phyloP scores from a whole-genome alignment of 352 stramenopile species.

The Sclerospora graminicola region DNA sequence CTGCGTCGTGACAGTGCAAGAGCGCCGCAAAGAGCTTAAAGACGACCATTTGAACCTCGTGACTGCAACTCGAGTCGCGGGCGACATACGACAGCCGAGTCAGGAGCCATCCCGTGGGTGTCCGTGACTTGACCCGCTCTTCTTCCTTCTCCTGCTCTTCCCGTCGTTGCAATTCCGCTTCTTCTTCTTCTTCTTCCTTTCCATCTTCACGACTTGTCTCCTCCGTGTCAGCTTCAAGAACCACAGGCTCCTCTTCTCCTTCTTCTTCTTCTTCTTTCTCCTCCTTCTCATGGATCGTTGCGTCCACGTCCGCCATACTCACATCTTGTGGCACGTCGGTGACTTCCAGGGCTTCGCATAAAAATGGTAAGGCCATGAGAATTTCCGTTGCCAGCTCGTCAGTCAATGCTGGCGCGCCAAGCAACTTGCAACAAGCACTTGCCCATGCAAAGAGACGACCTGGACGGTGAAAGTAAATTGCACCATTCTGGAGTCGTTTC shows the following conservation, averaged over 20 bases:
- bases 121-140: slow-evolving; percentile 39
- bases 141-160: slow-evolving; percentile 35
- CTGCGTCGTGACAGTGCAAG: slow-evolving; percentile 40
- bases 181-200: no score
- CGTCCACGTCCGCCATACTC: slow-evolving; percentile 16
- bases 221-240: no score
- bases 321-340: slow-evolving; percentile 61
- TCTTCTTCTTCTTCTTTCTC: slow-evolving; percentile 36
- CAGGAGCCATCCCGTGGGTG: slow-evolving; percentile 72
- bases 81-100: slow-evolving; percentile 76
- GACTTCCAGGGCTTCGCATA: slow-evolving; percentile 43
- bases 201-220: no score
- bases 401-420: slow-evolving; percentile 47
- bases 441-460: slow-evolving; percentile 53
- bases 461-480: slow-evolving; percentile 39
- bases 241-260: no score
- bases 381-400: slow-evolving; percentile 45
- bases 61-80: slow-evolving; percentile 30
- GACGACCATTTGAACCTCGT: slow-evolving; percentile 54
- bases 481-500: slow-evolving; percentile 20
- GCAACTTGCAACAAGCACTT: slow-evolving; percentile 49
- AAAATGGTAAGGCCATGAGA: slow-evolving; percentile 46
- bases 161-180: slow-evolving; percentile 11
- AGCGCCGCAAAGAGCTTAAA: slow-evolving; percentile 84
- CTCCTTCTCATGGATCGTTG: no score